A percentile compares a stretch with the other conserved stretches of the same genome.
These are phyloP conservation scores for Leccinum huronense DNA, from an alignment of 1,284 basidiomycete genomes.

Conservation along the genomic window DNA sequence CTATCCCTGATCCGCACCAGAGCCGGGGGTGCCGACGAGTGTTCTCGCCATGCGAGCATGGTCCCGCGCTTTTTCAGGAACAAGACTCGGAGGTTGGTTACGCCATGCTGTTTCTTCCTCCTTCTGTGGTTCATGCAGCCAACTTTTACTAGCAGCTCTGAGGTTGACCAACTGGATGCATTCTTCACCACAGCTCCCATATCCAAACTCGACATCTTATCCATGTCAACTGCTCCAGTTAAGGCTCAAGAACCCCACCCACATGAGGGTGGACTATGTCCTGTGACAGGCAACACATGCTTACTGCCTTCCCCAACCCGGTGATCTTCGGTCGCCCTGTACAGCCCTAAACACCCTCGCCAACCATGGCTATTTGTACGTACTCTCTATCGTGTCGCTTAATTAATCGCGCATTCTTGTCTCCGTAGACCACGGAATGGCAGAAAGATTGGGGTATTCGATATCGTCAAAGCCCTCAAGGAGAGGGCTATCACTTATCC, in stretches of 20 bases:
- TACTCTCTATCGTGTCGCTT: constrained; percentile 1
- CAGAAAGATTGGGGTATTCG: constrained; percentile 30
- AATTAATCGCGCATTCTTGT: background rate
- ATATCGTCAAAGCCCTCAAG: constrained; percentile 34
- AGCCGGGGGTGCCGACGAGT: no score
- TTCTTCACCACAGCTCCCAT: background rate
- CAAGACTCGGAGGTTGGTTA: background rate
- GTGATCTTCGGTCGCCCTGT: constrained; percentile 44
- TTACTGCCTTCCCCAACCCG: constrained; percentile 30
- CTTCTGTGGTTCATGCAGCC: background rate
- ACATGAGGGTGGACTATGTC: constrained; percentile 25
- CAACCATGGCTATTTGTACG: constrained; percentile 47
- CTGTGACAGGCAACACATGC: constrained; percentile 31
- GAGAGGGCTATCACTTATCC: constrained; percentile 39
- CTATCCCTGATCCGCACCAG: no score
- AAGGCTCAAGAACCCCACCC: constrained; percentile 19
- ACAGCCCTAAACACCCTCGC: constrained; percentile 51
- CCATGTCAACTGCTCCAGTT: constrained; percentile 13
- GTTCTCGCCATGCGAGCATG: no score
- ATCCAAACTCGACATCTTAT: constrained; percentile 18
- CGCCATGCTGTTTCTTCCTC: constrained; percentile 20
- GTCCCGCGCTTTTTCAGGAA: no score
- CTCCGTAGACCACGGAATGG: constrained; percentile 37
- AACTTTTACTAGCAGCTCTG: background rate
- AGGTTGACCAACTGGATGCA: background rate